These are phyloP conservation scores for Sporothrix brunneoviolacea DNA, from an alignment of 2,329 filamentous ascomycete genomes.

Conservation along the genomic window DNA sequence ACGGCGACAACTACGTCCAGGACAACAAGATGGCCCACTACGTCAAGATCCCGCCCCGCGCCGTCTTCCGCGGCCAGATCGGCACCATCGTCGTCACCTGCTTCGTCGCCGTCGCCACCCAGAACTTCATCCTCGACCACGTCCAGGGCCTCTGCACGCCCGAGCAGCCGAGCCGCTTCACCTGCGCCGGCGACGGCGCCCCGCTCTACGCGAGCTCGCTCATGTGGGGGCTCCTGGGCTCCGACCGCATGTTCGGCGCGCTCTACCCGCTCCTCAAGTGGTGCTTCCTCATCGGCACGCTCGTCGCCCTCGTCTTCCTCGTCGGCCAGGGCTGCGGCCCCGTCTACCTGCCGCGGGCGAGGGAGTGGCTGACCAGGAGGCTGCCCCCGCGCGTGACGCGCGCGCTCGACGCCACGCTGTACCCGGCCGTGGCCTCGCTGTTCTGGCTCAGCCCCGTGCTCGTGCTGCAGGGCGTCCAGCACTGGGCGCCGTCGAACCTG, in stretches of 20 bases:
- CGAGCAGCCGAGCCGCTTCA: constrained; percentile 25
- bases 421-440: constrained; percentile 32
- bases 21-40: constrained; percentile 38
- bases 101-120: constrained; percentile 34
- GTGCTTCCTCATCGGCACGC: constrained; percentile 37
- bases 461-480: constrained; percentile 35
- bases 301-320: constrained; percentile 32
- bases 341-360: constrained; percentile 28
- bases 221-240: constrained; percentile 32
- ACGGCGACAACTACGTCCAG: constrained; percentile 34
- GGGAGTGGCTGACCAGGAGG: constrained; percentile 25
- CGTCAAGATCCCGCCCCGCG: constrained; percentile 34
- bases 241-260: constrained; percentile 33
- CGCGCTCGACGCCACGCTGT: constrained; percentile 31
- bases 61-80: constrained; percentile 36
- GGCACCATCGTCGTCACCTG: constrained; percentile 36
- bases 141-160: constrained; percentile 26
- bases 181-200: constrained; percentile 24
- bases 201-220: constrained; percentile 27
- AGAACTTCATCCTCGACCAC: constrained; percentile 35
- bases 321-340: constrained; percentile 29
- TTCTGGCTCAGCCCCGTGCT: constrained; percentile 36
- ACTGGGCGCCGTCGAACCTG: constrained; percentile 38
- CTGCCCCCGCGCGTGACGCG: constrained; percentile 28
- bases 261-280: constrained; percentile 38